phyloP scores from a whole-genome alignment of 2,329 filamentous ascomycete species.

The Aspergillus sp. region DNA sequence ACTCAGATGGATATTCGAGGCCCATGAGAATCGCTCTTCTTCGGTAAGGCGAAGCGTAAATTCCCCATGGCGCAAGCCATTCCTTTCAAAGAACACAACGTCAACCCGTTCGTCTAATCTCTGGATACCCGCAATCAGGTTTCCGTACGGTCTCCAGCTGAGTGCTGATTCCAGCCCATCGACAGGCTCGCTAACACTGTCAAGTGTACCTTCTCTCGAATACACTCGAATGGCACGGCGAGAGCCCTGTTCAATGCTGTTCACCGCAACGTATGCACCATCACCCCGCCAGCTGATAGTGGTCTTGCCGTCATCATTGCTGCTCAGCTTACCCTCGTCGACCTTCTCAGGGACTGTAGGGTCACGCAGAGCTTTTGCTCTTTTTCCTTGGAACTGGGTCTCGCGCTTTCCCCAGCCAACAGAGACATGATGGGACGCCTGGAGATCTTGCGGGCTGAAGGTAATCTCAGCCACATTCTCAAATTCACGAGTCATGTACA shows the following conservation, averaged over 20 bases:
- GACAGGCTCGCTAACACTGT: constrained; percentile 92
- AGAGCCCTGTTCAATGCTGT: constrained; percentile 64
- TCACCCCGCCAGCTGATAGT: constrained; percentile 92
- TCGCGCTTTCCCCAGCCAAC: constrained; percentile 98
- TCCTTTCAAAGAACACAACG: constrained; percentile 93
- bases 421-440: constrained; percentile 87
- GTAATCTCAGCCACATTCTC: constrained; percentile 75
- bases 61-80: constrained; percentile 93
- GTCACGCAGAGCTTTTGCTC: constrained; percentile 81
- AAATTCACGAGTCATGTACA: constrained; percentile 92
- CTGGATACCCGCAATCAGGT: constrained; percentile 84
- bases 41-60: constrained; percentile 72
- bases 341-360: constrained; percentile 92
- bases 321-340: constrained; percentile 75
- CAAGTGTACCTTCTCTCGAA: constrained; percentile 82
- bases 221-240: constrained; percentile 86
- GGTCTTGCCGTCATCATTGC: constrained; percentile 67
- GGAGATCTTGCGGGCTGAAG: constrained; percentile 73
- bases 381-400: constrained; percentile 93
- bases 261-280: constrained; percentile 85
- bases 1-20: constrained; percentile 61
- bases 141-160: constrained; percentile 89
- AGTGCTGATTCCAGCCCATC: constrained; percentile 83
- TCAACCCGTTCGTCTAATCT: constrained; percentile 67
- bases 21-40: constrained; percentile 55